Percentiles rank a stretch among this genome's conserved stretches.
phyloP scores from a whole-genome alignment of 495 filamentous ascomycete genomes.

The Talaromyces trachyspermus region DNA sequence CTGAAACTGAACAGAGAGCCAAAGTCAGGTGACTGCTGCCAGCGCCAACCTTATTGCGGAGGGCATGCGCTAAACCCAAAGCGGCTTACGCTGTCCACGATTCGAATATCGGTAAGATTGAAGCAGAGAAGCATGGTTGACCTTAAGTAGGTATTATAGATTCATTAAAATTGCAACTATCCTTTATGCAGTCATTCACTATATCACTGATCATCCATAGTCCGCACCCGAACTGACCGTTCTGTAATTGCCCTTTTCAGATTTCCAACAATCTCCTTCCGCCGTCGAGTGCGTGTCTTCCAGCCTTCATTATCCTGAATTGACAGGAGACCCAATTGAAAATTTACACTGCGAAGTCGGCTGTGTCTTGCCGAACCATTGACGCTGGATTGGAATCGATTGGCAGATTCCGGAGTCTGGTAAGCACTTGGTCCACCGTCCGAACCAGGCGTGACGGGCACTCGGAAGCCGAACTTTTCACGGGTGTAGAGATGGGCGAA shows the following conservation, averaged over 20 bases:
- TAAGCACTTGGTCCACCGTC: constrained; percentile 36
- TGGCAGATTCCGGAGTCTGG: constrained; percentile 49
- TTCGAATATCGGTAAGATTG: too few species aligned
- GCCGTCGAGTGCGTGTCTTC: constrained; percentile 48
- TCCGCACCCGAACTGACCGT: constrained; percentile 29
- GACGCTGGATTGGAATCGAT: constrained; percentile 36
- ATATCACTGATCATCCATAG: constrained; percentile 26
- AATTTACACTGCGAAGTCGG: constrained; percentile 34
- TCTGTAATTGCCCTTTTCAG: constrained; percentile 34
- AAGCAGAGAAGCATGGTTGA: too few species aligned
- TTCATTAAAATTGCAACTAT: too few species aligned
- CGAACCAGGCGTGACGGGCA: constrained; percentile 34
- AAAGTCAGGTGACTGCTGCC: neutral
- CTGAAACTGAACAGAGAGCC: too few species aligned
- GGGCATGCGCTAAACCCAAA: neutral
- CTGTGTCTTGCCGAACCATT: constrained; percentile 40
- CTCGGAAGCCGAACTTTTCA: constrained; percentile 24
- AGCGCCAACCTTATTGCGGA: neutral
- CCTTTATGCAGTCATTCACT: constrained; percentile 1
- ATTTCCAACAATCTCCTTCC: constrained; percentile 44
- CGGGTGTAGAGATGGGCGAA: constrained; percentile 57
- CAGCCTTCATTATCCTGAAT: constrained; percentile 51
- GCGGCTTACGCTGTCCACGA: neutral
- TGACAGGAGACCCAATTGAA: constrained; percentile 28
- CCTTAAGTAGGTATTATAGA: too few species aligned